These are phyloP conservation scores for Ceratocystis alfenasii DNA, from an alignment of 2,329 filamentous ascomycete genomes.

Conservation along the genomic window DNA sequence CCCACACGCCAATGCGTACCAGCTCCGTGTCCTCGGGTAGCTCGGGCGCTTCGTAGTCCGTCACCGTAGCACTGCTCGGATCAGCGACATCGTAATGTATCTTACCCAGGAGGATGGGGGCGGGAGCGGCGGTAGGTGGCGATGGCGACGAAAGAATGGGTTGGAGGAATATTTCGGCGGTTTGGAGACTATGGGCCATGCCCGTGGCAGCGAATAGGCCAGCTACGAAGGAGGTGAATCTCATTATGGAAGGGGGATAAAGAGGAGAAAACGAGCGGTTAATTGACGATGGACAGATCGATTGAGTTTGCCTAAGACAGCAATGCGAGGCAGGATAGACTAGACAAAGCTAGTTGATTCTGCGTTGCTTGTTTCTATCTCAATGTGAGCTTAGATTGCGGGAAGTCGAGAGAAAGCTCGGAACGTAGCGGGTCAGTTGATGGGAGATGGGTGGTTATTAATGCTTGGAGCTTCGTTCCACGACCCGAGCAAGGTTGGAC, in stretches of 20 bases:
- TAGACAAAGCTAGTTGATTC: neutral
- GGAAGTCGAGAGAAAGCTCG: neutral
- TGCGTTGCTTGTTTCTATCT: neutral
- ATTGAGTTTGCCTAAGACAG: neutral
- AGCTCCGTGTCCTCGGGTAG: slow-evolving; percentile 36
- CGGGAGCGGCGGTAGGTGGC: slow-evolving; percentile 24
- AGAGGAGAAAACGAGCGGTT: slow-evolving; percentile 1
- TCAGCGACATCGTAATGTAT: slow-evolving; percentile 42
- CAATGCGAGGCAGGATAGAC: neutral
- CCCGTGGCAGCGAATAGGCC: slow-evolving; percentile 35
- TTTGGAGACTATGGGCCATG: slow-evolving; percentile 33
- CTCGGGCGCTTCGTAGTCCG: slow-evolving; percentile 46
- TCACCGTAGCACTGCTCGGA: slow-evolving; percentile 35
- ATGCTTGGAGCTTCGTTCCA: neutral
- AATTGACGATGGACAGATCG: neutral
- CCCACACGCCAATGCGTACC: slow-evolving; percentile 48
- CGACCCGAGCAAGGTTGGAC: neutral
- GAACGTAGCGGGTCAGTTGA: neutral
- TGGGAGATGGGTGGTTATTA: slow-evolving; percentile 7
- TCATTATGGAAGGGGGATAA: slow-evolving; percentile 30
- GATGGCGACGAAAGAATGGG: slow-evolving; percentile 31
- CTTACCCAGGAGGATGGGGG: slow-evolving; percentile 41
- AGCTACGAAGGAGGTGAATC: slow-evolving; percentile 32
- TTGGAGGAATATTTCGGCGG: slow-evolving; percentile 44
- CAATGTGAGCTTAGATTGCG: neutral